Evolutionary conservation across 78 protist species (phyloP).

Genomic region (Dictyostelium capitatum): DNA sequence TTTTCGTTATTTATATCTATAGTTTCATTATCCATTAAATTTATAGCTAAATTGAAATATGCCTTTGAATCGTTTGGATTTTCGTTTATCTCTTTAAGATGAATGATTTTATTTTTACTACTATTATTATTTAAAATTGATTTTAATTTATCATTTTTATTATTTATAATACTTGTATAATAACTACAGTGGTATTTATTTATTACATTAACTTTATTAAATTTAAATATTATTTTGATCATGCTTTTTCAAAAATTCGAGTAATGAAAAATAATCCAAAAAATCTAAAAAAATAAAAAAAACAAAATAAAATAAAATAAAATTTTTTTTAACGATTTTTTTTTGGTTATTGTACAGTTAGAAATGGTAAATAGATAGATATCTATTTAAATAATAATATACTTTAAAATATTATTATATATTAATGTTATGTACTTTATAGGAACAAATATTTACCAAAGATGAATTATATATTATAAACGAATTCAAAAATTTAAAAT

Average conservation of each 20-base stretch:
- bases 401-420: too few species aligned
- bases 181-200: background rate
- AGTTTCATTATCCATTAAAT: background rate
- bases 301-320: background rate
- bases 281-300: background rate
- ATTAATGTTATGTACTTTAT: too few species aligned
- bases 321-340: background rate
- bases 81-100: background rate
- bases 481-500: too few species aligned
- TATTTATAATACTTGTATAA: background rate
- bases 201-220: background rate
- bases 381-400: too few species aligned
- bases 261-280: background rate
- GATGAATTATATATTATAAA: too few species aligned
- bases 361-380: background rate
- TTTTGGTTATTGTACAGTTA: background rate
- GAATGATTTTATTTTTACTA: background rate
- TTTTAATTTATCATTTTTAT: background rate
- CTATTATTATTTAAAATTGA: conserved; percentile 12
- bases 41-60: background rate
- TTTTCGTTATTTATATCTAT: background rate
- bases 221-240: too few species aligned
- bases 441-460: too few species aligned
- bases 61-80: background rate
- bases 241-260: background rate